phyloP scores from a whole-genome alignment of 495 filamentous ascomycete species.

The Penicillium odoratum region DNA sequence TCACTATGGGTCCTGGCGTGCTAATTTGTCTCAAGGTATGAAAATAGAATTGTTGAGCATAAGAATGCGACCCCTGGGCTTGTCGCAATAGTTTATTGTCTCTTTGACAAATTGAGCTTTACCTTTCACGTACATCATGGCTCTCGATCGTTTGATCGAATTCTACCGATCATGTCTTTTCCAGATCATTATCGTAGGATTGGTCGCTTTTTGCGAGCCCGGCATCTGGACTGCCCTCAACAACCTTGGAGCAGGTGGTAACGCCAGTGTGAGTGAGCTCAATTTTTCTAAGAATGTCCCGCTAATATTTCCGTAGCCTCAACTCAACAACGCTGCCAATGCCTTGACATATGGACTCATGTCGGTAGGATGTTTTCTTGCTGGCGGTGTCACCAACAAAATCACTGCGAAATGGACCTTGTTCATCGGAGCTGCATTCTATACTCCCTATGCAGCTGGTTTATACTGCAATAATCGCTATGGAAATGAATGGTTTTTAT shows the following conservation, averaged over 20 bases:
- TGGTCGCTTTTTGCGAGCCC: constrained; percentile 57
- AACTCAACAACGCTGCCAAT: constrained; percentile 59
- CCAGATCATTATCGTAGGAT: constrained; percentile 55
- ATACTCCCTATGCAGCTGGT: constrained; percentile 55
- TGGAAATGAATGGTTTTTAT: constrained; percentile 56
- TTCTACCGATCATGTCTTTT: constrained; percentile 56
- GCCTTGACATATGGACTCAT: constrained; percentile 58
- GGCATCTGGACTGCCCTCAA: constrained; percentile 63
- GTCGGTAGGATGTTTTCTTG: constrained; percentile 55
- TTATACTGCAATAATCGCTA: constrained; percentile 60
- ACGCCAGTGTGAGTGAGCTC: constrained; percentile 35
- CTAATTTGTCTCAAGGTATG: background rate
- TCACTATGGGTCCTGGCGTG: constrained; percentile 19
- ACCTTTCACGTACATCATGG: constrained; percentile 4
- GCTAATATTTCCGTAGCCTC: constrained; percentile 32
- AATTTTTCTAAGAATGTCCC: background rate
- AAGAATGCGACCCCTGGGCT: background rate
- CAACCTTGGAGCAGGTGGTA: constrained; percentile 57
- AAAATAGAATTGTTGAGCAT: constrained; percentile 3
- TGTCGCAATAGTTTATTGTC: background rate
- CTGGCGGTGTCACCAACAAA: constrained; percentile 52
- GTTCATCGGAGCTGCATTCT: constrained; percentile 56
- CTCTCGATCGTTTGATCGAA: constrained; percentile 11
- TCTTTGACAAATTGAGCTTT: background rate
- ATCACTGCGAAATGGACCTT: constrained; percentile 54